Conservation (phyloP, 352 stramenopile species). For the Globisporangium nodosum region DNA sequence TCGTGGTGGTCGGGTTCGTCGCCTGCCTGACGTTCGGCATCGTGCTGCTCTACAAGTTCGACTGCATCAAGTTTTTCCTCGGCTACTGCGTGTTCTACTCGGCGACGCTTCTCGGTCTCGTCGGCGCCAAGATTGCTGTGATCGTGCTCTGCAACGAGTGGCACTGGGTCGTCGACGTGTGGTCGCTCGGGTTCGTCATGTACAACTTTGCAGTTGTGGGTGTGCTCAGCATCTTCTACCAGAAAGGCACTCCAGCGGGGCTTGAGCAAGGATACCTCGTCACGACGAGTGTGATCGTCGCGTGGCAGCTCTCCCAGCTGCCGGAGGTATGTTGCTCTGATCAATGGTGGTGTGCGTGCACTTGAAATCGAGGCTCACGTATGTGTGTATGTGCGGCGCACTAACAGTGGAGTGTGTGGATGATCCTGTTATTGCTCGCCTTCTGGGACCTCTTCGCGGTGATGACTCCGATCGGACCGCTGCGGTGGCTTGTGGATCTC, state of each 20-base stretch:
- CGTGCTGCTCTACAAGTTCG: constrained; percentile 81
- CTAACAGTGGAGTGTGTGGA: constrained; percentile 79
- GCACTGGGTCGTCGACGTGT: constrained; percentile 43
- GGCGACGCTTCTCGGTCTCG: constrained; percentile 56
- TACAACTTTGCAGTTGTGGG: constrained; percentile 88
- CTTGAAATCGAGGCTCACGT: background rate
- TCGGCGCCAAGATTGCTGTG: constrained; percentile 65
- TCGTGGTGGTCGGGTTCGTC: constrained; percentile 80
- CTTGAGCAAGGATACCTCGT: constrained; percentile 92
- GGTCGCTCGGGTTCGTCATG: constrained; percentile 67
- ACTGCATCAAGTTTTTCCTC: constrained; percentile 70
- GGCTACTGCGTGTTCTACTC: constrained; percentile 80
- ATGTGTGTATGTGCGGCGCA: background rate
- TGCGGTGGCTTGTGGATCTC: constrained; percentile 91
- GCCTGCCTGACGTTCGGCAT: constrained; percentile 70
- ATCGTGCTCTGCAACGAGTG: constrained; percentile 46
- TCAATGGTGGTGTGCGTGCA: background rate
- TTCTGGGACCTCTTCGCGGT: constrained; percentile 98
- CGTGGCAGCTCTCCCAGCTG: constrained; percentile 95
- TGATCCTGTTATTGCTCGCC: constrained; percentile 89
- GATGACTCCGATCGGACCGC: constrained; percentile 91
- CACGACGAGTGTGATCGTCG: constrained; percentile 92
- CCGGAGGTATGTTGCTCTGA: constrained; percentile 69
- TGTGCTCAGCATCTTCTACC: constrained; percentile 85
- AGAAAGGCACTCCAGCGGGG: constrained; percentile 64